Evolutionary conservation across 192 early-diverging fungal genomes (phyloP), one percentile per base, ranked within the genome.

Genomic region (Coemansia sp.): DNA sequence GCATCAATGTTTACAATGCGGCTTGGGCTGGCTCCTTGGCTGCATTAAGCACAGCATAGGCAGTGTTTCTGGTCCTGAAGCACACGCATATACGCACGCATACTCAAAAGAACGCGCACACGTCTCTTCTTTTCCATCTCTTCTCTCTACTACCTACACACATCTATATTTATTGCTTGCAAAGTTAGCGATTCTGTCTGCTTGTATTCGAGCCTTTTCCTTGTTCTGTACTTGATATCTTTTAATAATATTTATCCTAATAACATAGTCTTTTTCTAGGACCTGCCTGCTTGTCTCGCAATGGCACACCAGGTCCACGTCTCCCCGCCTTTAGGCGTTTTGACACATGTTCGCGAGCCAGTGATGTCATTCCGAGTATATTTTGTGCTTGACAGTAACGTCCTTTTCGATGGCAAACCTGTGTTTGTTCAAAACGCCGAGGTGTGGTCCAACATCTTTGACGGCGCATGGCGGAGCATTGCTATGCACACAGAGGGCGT

Each of bases 371-470:
- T 81, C 34, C 73, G 73, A 34, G 73, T 72, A 5, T 69, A 75
- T 28, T 69, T 81, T 69, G 67, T 67, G 11, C 17, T 51, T 38
- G 56, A 33, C 28, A 48, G 32, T 7, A n/a, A 29, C 8, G 10
- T 42, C 7, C 55, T 38, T 18, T 16, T 38, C 16, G 52, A 69
- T 7, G 33, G 32, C 20, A 29, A 18, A 29, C 2, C 12, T 48
- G 14, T 10, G 3, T 28, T 20, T 18, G 62, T 38, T 40, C 17
- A 50, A 50, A 60, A 55, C 17, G 69, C 42, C 28, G 72, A 80
- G 38, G 28, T 81, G 28, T 81, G 73, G 73, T 66, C 78, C 17
- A 58, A 75, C 42, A 72, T 81, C 51, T 42, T 48, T 17, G 50
- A 60, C 18, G n/a, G n/a, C 45, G 56, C 31, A 18, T 81, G 73